Percentiles rank a stretch among this genome's conserved stretches.
phyloP scores from a whole-genome alignment of 2,329 filamentous ascomycete species.

The Colletotrichum camelliae region DNA sequence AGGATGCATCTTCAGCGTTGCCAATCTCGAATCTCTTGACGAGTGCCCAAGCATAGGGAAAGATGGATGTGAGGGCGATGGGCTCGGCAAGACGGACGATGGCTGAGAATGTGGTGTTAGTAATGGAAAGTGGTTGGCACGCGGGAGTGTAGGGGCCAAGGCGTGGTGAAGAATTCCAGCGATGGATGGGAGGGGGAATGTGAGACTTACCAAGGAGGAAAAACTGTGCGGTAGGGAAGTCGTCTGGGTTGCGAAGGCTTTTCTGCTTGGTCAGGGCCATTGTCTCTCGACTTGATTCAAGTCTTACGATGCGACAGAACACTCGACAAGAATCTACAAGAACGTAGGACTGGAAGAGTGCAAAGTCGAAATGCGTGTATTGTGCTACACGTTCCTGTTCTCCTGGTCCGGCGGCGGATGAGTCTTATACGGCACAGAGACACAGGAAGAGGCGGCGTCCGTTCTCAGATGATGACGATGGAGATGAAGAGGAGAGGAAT shows the following conservation, averaged over 20 bases:
- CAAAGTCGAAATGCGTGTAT: slow-evolving; percentile 14
- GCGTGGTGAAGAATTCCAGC: background rate
- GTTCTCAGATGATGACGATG: slow-evolving; percentile 8
- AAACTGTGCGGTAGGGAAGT: slow-evolving; percentile 82
- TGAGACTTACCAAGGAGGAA: slow-evolving; percentile 76
- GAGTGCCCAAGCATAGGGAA: slow-evolving; percentile 88
- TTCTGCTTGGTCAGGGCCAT: slow-evolving; percentile 59
- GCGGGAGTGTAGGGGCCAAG: background rate
- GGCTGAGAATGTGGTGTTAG: slow-evolving; percentile 55
- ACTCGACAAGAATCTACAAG: slow-evolving; percentile 18
- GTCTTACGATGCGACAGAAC: slow-evolving; percentile 51
- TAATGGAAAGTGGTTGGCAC: background rate
- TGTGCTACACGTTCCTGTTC: slow-evolving; percentile 18
- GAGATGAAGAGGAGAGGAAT: slow-evolving; percentile 14
- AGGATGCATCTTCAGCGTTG: slow-evolving; percentile 76
- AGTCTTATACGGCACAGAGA: background rate
- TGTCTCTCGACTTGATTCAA: slow-evolving; percentile 42
- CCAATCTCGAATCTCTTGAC: slow-evolving; percentile 79
- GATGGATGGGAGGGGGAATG: background rate
- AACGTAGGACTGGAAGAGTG: slow-evolving; percentile 23
- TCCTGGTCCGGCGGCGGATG: slow-evolving; percentile 5
- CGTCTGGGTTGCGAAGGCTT: slow-evolving; percentile 66
- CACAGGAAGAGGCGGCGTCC: background rate
- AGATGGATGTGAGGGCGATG: slow-evolving; percentile 91
- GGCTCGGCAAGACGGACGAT: slow-evolving; percentile 93